Conservation (phyloP, 1,284 basidiomycete genomes). For the Heterobasidion parviporum region DNA sequence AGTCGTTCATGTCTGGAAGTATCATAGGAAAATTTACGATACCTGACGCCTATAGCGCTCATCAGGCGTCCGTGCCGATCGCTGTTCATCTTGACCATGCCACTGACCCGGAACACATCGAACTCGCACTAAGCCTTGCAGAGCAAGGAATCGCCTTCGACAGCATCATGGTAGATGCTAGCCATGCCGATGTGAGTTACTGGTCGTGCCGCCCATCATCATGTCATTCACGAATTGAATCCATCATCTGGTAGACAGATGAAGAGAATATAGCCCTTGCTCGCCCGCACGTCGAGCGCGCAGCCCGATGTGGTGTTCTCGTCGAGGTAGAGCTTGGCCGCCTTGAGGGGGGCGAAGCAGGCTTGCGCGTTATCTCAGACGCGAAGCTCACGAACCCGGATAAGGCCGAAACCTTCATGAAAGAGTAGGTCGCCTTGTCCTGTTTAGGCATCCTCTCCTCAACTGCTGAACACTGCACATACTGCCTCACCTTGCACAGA, state of each 20-base stretch:
- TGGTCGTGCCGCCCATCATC: not conserved
- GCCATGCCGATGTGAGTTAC: conserved; percentile 34
- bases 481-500: conserved; percentile 13
- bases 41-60: conserved; percentile 21
- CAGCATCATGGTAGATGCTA: conserved; percentile 45
- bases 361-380: conserved; percentile 37
- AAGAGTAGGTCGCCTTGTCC: conserved; percentile 19
- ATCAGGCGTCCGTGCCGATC: conserved; percentile 38
- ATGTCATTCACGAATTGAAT: not conserved
- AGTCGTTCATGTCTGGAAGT: conserved; percentile 6
- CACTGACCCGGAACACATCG: conserved; percentile 37
- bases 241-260: conserved; percentile 28
- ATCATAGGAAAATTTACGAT: not conserved
- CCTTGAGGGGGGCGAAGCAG: conserved; percentile 44
- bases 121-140: conserved; percentile 36
- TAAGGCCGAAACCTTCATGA: conserved; percentile 36
- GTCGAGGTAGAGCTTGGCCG: conserved; percentile 43
- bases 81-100: conserved; percentile 43
- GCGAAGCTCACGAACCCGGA: conserved; percentile 37
- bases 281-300: conserved; percentile 36
- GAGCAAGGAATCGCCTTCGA: conserved; percentile 40
- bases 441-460: not conserved
- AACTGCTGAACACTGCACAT: not conserved
- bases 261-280: conserved; percentile 41
- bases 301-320: conserved; percentile 30